Base-by-base conservation (phyloP, 2,329 filamentous ascomycete species). In the Pyrenophora tritici-repentis region DNA sequence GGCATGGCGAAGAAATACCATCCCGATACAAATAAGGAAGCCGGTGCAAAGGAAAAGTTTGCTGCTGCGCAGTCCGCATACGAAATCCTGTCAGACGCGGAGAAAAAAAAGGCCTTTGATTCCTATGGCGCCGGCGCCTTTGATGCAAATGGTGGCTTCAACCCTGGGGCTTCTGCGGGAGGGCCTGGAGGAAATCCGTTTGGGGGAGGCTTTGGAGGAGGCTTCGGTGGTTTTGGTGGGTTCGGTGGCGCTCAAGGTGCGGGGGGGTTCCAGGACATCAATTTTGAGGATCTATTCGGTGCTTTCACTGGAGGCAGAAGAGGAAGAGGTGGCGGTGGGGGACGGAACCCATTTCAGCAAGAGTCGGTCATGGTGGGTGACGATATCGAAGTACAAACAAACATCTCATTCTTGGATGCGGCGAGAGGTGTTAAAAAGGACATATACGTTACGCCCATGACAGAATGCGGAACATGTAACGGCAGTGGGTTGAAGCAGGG, bases 1-100 rank as follows among this genome's bases (percentile, higher is more conserved):
- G 90, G 92, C 42, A 81, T 97, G 52, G 94, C 94, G 16, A 99
- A 99, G 76, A 99, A 97, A 71, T 99, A 86, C 72, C 94, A 99
- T 68, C 94, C 94, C 7, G 94, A 99, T 73, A 97, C 94, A 31
- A 99, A 97, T 81, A 97, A 97, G 74, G 94, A 97, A 63, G 75
- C 90, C 2, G 83, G 80, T n/a, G 92, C 94, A 31, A 97, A 97
- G 73, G 94, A 97, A 66, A 93, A 89, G 67, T 99, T 99, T 67
- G 84, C 87, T 58, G 93, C 97, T 63, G 90, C 95, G 47, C 94
- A 99, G 74, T 85, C 89, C 26, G 91, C 94, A 18, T 99, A 99
- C 76, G 94, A 99, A 74, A 81, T 97, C 35, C 81, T 99, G 6
- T 95, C 91, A 39, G 94, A 99, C 70, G 82, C 92, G 3, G 87